phyloP scores from a whole-genome alignment of 1,284 basidiomycete genomes.

The Nidula niveotomentosa region DNA sequence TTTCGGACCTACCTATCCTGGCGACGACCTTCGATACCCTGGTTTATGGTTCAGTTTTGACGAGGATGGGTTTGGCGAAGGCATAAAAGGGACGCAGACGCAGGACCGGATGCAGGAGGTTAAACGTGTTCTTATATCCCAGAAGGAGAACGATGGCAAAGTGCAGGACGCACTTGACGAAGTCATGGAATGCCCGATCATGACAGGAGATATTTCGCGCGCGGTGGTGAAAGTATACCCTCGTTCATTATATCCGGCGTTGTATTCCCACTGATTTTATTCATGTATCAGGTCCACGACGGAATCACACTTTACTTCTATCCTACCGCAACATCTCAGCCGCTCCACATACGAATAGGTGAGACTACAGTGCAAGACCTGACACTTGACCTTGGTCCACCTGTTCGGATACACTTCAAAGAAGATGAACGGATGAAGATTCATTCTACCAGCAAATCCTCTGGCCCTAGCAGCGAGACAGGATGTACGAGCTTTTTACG shows the following conservation, averaged over 20 bases:
- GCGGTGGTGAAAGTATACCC: slow-evolving; percentile 62
- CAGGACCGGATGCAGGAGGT: slow-evolving; percentile 75
- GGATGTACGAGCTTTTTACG: slow-evolving; percentile 32
- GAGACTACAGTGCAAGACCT: slow-evolving; percentile 83
- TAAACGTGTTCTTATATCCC: slow-evolving; percentile 70
- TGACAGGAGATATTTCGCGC: slow-evolving; percentile 70
- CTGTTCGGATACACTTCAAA: slow-evolving; percentile 79
- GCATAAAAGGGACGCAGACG: slow-evolving; percentile 41
- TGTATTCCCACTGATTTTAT: too few species aligned
- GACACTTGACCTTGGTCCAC: slow-evolving; percentile 74
- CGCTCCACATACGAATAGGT: slow-evolving; percentile 72
- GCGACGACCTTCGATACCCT: slow-evolving; percentile 77
- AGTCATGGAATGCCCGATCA: slow-evolving; percentile 56
- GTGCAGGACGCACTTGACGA: slow-evolving; percentile 68
- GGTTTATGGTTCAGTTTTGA: slow-evolving; percentile 83
- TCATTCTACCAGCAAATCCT: slow-evolving; percentile 49
- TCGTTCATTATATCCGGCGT: too few species aligned
- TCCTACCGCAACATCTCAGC: slow-evolving; percentile 43
- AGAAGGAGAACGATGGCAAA: slow-evolving; percentile 58
- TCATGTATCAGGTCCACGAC: slow-evolving; percentile 57
- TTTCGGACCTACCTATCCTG: slow-evolving; percentile 85
- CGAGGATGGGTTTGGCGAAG: slow-evolving; percentile 58
- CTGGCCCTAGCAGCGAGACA: slow-evolving; percentile 41
- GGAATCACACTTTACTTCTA: slow-evolving; percentile 73
- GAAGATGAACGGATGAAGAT: slow-evolving; percentile 87